Base-by-base conservation (phyloP, 2,329 filamentous ascomycete species). In the Aspergillus sp. region DNA sequence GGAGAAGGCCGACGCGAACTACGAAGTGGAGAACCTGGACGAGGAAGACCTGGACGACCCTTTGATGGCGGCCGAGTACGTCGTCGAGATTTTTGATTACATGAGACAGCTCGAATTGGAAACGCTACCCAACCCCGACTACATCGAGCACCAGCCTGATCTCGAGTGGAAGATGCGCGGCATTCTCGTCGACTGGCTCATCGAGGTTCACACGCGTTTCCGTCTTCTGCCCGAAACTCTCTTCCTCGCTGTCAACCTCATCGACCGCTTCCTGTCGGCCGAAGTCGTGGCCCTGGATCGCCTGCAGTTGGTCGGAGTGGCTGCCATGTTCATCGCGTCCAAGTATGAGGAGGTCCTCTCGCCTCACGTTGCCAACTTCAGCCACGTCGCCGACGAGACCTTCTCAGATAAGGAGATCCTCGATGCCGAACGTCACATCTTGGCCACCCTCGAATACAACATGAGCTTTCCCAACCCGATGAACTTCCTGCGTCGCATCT, bases 301-400 rank as follows among this genome's bases (percentile, higher is more conserved):
- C 63, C 88, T 99, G 6, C 95, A 99, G 79, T 85, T 99, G 9
- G 95, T 99, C 59, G 95, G 95, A 71, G 93, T 98, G 71, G 96
- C 95, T 24, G 95, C 94, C 77, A 98, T 99, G 95, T 98, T 98
- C 82, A 96, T 98, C 72, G 95, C 95, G 12, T 96, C 94, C 72
- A 99, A 99, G 81, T 99, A 98, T 52, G 94, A 99, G 78, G 95
- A 99, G 76, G 93, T 99, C 53, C 85, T 99, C 54, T 98, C 95
- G 11, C 95, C 95, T 50, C 94, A 98, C 69, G 93, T 99, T 45
- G 89, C 90, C 75, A 97, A 97, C 84, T 99, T 99, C 83, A 91
- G 91, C 69, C 92, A 96, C 71, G 93, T 99, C 69, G 92, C 95
- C 72, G 95, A 99, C 71, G 92, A 98, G 77, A 95, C 94, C 58